Conservation (phyloP, 2,329 filamentous ascomycete genomes). For the Chaetomium globosum region DNA sequence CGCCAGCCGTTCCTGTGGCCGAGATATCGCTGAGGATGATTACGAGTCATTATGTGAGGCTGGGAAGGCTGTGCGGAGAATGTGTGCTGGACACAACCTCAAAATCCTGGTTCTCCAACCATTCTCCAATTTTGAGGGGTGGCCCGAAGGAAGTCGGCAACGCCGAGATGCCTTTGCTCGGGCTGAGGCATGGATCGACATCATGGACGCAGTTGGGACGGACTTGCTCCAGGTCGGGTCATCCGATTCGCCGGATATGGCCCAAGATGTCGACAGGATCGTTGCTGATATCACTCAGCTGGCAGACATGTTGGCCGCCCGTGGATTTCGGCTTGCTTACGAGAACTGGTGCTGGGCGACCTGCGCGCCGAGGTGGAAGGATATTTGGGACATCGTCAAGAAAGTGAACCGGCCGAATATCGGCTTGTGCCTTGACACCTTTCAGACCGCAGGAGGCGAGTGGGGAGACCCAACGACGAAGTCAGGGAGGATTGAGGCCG, state of each 20-base stretch:
- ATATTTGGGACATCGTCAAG: constrained; percentile 69
- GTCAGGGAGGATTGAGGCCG: constrained; percentile 59
- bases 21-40: constrained; percentile 58
- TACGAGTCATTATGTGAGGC: constrained; percentile 61
- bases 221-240: constrained; percentile 70
- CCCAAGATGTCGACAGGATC: constrained; percentile 52
- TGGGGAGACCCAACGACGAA: constrained; percentile 70
- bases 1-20: constrained; percentile 52
- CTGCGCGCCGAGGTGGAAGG: constrained; percentile 67
- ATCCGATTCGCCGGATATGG: constrained; percentile 64
- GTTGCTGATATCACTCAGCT: constrained; percentile 65
- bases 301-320: constrained; percentile 61
- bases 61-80: constrained; percentile 55
- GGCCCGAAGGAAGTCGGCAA: constrained; percentile 60
- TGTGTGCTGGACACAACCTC: constrained; percentile 58
- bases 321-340: constrained; percentile 67
- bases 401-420: constrained; percentile 66
- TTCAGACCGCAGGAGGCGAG: constrained; percentile 72
- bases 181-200: constrained; percentile 67
- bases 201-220: constrained; percentile 71
- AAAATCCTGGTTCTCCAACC: constrained; percentile 73
- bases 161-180: constrained; percentile 64
- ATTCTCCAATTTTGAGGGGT: constrained; percentile 77
- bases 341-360: constrained; percentile 86
- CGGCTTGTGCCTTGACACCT: constrained; percentile 76